Percentiles rank a stretch among this genome's conserved stretches.
phyloP scores from a whole-genome alignment of 2,329 filamentous ascomycete species.

The Epichloe baconii region DNA sequence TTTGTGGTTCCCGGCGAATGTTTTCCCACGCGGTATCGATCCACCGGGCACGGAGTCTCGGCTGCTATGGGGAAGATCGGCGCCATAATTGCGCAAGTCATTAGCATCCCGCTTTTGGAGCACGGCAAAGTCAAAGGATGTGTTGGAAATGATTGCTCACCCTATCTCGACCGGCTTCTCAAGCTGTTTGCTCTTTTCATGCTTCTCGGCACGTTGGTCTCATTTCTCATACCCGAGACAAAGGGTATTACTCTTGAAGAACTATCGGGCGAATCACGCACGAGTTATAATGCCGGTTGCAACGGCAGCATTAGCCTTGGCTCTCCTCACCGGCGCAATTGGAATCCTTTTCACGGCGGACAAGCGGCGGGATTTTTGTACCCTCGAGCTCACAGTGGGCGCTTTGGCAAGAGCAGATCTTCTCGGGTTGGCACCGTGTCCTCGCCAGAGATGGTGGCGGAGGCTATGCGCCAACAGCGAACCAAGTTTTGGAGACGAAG shows the following conservation, averaged over 20 bases:
- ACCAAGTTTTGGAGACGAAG: constrained; percentile 18
- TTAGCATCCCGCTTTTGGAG: constrained; percentile 49
- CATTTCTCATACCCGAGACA: constrained; percentile 64
- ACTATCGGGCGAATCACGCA: constrained; percentile 52
- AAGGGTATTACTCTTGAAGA: constrained; percentile 63
- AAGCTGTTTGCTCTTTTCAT: constrained; percentile 72
- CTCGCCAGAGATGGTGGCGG: constrained; percentile 25
- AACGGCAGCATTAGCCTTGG: constrained; percentile 33
- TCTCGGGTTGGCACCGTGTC: constrained; percentile 30
- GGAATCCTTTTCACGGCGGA: constrained; percentile 37
- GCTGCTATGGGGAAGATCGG: constrained; percentile 56
- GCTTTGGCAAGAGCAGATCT: constrained; percentile 14
- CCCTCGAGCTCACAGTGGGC: constrained; percentile 19
- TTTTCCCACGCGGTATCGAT: constrained; percentile 50
- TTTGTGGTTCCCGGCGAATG: constrained; percentile 53
- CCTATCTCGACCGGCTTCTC: constrained; percentile 60
- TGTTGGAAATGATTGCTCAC: constrained; percentile 33
- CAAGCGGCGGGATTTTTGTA: constrained; percentile 38
- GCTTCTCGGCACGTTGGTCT: constrained; percentile 56
- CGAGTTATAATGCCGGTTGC: constrained; percentile 39
- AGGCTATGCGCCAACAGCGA: constrained; percentile 12
- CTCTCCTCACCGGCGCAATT: constrained; percentile 19
- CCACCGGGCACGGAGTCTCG: constrained; percentile 50
- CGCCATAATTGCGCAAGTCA: constrained; percentile 52
- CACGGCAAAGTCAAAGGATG: constrained; percentile 39